Evolutionary conservation across 1,284 basidiomycete genomes (phyloP), one percentile per base, ranked within the genome.

Genomic region (Gymnopus androsaceus): DNA sequence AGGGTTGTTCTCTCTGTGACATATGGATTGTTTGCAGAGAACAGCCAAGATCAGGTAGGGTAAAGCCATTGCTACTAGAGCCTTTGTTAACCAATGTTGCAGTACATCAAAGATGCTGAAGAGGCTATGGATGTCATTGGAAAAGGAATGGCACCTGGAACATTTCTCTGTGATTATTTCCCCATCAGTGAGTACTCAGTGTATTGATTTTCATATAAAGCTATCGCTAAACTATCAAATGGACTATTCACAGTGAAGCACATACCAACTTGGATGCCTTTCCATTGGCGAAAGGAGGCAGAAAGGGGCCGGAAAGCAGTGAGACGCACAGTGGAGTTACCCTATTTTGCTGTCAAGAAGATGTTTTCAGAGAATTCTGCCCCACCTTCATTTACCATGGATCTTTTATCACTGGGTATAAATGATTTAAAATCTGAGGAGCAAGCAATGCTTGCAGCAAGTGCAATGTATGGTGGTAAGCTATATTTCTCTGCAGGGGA

Each of bases 401-500:
- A 42, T 33, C 30, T 56, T n/a, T 41, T 51, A 17, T 19, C 38
- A 11, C 11, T 40, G 19, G 38, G 11, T 40, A 21, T 4, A 44
- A 28, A n/a, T 17, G 14, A 44, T 21, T 1, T 9, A 14, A 23
- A 44, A 25, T 44, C 25, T 27, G 42, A 27, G 38, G 23, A 40
- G 19, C 17, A 40, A 40, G 19, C 23, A 21, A 21, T 21, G 19
- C n/a, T 21, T 40, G 53, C 65, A 3, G 58, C 68, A 23, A 67
- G 63, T 14, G 44, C 67, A 12, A 64, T 67, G 64, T 69, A 66
- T 54, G 64, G 60, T 19, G 67, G 67, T 67, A 42, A 33, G 64
- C 46, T 15, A 17, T 15, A n/a, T 38, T 12, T 19, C 14, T 23
- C 5, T 5, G 30, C 36, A 19, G 14, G 42, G 19, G 23, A 6